Percentiles rank a stretch among this genome's conserved stretches.
phyloP scores from a whole-genome alignment of 176 grass and related monocot genomes.

The Hordeum vulgare region MorexV3_pseudomolecules_assembly NC_058520.1:457455750-457456249 shows the following conservation, averaged over 20 bases:
- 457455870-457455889: not conserved
- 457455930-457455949: not conserved
- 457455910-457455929: not conserved
- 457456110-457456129: not conserved
- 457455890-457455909: not conserved
- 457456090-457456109: not conserved
- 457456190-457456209: not conserved
- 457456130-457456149: not conserved
- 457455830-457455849: not conserved
- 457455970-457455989: not conserved
- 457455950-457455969: not conserved
- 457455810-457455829: not conserved
- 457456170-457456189: not conserved
- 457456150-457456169: not conserved
- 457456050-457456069: not conserved
- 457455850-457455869: not conserved
- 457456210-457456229: not conserved
- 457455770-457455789: not conserved
- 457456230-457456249: not conserved
- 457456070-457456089: not conserved
- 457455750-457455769: not conserved
- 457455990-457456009: not conserved
- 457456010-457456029: not conserved
- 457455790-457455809: not conserved
- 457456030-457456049: not conserved